phyloP scores from a whole-genome alignment of 352 stramenopile species.

The Globisporangium paddicum region DNA sequence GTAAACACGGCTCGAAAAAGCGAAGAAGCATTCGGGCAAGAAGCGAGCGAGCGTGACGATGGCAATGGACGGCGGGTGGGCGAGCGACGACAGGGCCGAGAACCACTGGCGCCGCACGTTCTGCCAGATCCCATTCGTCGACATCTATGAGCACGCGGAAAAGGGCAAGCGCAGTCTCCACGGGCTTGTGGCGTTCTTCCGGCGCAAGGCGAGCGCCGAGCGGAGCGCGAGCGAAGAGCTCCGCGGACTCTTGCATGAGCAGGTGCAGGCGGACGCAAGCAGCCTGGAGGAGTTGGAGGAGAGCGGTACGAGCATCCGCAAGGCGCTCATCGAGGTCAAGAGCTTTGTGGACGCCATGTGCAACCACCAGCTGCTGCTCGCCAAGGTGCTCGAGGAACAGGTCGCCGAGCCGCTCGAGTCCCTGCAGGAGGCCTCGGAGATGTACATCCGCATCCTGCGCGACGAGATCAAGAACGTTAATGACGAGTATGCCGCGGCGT shows the following conservation, averaged over 20 bases:
- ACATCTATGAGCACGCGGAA: slow-evolving; percentile 80
- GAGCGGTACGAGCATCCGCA: slow-evolving; percentile 51
- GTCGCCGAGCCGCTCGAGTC: slow-evolving; percentile 72
- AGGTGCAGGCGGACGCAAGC: slow-evolving; percentile 10
- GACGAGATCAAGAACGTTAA: slow-evolving; percentile 77
- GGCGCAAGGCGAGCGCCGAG: slow-evolving; percentile 57
- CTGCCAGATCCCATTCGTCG: slow-evolving; percentile 75
- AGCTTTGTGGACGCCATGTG: slow-evolving; percentile 56
- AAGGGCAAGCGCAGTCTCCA: slow-evolving; percentile 73
- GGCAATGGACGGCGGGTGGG: slow-evolving; percentile 23
- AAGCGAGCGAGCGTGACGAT: neutral
- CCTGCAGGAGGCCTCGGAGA: slow-evolving; percentile 67
- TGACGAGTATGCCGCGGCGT: slow-evolving; percentile 52
- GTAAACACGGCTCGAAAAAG: too few relatives aligned
- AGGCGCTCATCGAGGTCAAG: slow-evolving; percentile 54
- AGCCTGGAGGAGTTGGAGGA: slow-evolving; percentile 67
- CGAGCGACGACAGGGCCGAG: slow-evolving; percentile 54
- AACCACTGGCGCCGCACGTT: slow-evolving; percentile 86
- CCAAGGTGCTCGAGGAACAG: slow-evolving; percentile 79
- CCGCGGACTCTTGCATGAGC: slow-evolving; percentile 34
- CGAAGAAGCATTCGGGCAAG: too few relatives aligned
- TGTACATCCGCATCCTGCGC: slow-evolving; percentile 76
- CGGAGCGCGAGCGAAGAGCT: slow-evolving; percentile 58
- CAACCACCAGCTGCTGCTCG: slow-evolving; percentile 66
- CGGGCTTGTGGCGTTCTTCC: slow-evolving; percentile 68